Conservation (phyloP, 176 grass and related monocot genomes). For the Alopecurus myosuroides region DNA sequence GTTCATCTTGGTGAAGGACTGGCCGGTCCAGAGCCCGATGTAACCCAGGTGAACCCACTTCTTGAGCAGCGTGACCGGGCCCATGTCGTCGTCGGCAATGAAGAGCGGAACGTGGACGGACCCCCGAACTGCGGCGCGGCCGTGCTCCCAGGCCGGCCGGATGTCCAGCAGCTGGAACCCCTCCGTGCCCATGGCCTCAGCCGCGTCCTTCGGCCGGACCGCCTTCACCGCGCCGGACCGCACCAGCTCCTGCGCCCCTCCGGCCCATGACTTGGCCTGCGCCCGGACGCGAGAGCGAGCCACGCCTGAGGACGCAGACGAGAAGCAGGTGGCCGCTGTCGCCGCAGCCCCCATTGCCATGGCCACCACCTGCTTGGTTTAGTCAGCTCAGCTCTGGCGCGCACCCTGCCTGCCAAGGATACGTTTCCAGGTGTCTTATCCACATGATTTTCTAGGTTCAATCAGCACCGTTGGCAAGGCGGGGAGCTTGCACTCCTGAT, state of each 20-base stretch:
- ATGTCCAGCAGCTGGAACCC: slow-evolving; percentile 78
- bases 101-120: slow-evolving; percentile 67
- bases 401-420: not conserved
- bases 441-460: not conserved
- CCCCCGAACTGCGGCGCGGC: slow-evolving; percentile 54
- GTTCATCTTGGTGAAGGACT: slow-evolving; percentile 81
- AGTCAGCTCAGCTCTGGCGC: not conserved
- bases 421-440: slow-evolving; percentile 13
- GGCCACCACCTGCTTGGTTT: not conserved
- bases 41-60: slow-evolving; percentile 97
- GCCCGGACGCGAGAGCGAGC: slow-evolving; percentile 16
- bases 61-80: slow-evolving; percentile 73
- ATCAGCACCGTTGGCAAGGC: slow-evolving; percentile 14
- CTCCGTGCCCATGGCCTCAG: slow-evolving; percentile 24
- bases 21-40: slow-evolving; percentile 84
- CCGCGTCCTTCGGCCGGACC: slow-evolving; percentile 58
- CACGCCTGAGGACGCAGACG: not conserved
- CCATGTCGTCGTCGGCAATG: slow-evolving; percentile 52
- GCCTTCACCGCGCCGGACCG: slow-evolving; percentile 54
- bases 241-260: slow-evolving; percentile 45
- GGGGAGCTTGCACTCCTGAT: not conserved
- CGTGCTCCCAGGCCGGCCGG: slow-evolving; percentile 74
- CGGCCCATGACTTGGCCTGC: slow-evolving; percentile 38
- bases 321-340: not conserved
- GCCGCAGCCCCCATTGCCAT: slow-evolving; percentile 36